A percentile compares a stretch with the other conserved stretches of the same genome.
Conservation (phyloP, 306 rosid species). For the Inga laurina region DNA sequence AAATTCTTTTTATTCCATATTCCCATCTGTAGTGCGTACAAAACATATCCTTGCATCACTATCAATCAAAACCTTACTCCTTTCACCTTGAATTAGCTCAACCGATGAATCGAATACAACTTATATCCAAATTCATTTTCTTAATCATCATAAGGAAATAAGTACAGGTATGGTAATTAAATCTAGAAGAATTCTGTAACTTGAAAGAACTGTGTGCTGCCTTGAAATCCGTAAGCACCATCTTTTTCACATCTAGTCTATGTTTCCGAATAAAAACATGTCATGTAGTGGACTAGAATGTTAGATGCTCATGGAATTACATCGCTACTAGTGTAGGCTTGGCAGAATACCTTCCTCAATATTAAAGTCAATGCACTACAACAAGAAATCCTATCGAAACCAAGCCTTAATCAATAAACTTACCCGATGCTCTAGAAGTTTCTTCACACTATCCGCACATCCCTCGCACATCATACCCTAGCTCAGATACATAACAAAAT, state of each 20-base stretch:
- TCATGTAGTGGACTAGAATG: not conserved
- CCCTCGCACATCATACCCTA: constrained; percentile 81
- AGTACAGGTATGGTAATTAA: not conserved
- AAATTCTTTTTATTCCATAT: not conserved
- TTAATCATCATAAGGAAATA: not conserved
- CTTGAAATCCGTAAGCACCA: not conserved
- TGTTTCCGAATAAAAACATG: not conserved
- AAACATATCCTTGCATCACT: not conserved
- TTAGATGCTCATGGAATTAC: not conserved
- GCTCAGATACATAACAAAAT: not conserved
- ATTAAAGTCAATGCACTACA: not conserved
- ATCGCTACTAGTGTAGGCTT: not conserved
- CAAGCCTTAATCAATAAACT: not conserved
- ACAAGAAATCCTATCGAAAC: not conserved
- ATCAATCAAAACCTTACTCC: constrained; percentile 3
- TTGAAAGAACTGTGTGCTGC: not conserved
- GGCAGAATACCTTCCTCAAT: not conserved
- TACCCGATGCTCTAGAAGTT: constrained; percentile 74
- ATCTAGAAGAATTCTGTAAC: not conserved
- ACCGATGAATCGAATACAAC: not conserved
- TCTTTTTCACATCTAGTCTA: not conserved
- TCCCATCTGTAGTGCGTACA: not conserved
- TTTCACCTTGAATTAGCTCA: not conserved
- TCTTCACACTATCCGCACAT: constrained; percentile 78
- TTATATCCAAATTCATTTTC: not conserved